Evolutionary conservation across 2,329 filamentous ascomycete species (phyloP), one percentile per base, ranked within the genome.

Genomic region (Colletotrichum tamarilloi): DNA sequence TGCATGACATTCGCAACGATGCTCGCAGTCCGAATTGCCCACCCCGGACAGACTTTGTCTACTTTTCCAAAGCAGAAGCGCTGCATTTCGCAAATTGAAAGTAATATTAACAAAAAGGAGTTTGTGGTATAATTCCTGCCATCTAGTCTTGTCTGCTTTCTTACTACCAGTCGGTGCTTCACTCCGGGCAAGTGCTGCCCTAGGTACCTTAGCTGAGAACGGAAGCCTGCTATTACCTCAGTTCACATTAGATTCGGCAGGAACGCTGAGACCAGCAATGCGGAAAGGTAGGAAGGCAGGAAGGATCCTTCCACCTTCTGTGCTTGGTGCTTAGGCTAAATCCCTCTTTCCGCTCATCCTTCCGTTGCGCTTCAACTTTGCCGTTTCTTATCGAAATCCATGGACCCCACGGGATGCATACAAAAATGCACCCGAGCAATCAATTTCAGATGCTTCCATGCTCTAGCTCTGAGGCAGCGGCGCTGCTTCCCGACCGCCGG

Each of bases 401-500:
- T 42, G 38, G 38, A 42, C 3, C 19, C 19, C 19, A 49, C 42
- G 19, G 42, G n/a, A n/a, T 49, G 38, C 38, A 0, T 19, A 42
- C 38, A 19, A 42, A 42, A 42, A 42, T 8, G 42, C 42, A 49
- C 19, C 42, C 42, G 42, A 49, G 42, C 42, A 5, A 49, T 4
- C 42, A 22, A 49, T 1, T 4, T n/a, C 0, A 30, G 55, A 28
- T 53, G 59, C 52, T 28, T 57, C 55, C 55, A 57, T 53, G 68
- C 35, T 65, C 62, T 55, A 49, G 42, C 42, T 11, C 42, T 49
- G 42, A 49, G 42, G 42, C 42, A 42, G 62, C 68, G 62, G 63
- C 32, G 68, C 56, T 66, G 62, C 46, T 38, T 62, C 57, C 67
- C 67, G 56, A 59, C 62, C 42, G 62, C 62, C 42, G 67, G 62